Conservation (phyloP, 495 filamentous ascomycete species). For the Astrocystis sublimbata region DNA sequence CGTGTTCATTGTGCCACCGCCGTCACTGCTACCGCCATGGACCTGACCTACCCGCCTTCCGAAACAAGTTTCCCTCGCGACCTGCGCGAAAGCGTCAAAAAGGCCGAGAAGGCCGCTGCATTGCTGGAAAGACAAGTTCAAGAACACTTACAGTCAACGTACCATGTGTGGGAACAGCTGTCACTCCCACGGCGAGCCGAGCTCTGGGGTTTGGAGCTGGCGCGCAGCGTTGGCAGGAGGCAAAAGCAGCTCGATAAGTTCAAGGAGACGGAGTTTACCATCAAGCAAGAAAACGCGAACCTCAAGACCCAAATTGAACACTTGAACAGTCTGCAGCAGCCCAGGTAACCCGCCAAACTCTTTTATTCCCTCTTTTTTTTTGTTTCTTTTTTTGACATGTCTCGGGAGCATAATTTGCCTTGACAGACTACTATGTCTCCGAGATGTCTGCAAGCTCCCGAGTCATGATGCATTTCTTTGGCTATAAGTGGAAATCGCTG, state of each 20-base stretch:
- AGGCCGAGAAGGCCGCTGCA: constrained; percentile 42
- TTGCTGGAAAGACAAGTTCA: constrained; percentile 62
- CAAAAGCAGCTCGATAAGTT: constrained; percentile 63
- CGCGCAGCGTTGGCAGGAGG: constrained; percentile 68
- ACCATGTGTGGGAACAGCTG: constrained; percentile 66
- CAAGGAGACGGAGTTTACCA: constrained; percentile 60
- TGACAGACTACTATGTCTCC: too few relatives aligned
- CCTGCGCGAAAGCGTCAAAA: constrained; percentile 43
- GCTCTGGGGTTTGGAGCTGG: constrained; percentile 76
- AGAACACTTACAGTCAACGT: constrained; percentile 69
- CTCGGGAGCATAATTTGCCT: too few relatives aligned
- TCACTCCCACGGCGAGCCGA: constrained; percentile 58
- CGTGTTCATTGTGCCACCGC: constrained; percentile 46
- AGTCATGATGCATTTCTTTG: too few relatives aligned
- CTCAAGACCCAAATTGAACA: constrained; percentile 70
- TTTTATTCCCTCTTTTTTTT: too few relatives aligned
- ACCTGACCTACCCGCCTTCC: constrained; percentile 42
- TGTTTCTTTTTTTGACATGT: too few relatives aligned
- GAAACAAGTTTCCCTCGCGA: constrained; percentile 34
- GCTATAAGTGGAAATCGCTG: too few relatives aligned
- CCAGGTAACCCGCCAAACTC: too few relatives aligned
- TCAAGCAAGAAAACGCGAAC: constrained; percentile 71
- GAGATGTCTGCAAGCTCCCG: too few relatives aligned
- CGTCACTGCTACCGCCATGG: constrained; percentile 42
- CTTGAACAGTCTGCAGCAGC: constrained; percentile 66